phyloP scores from a whole-genome alignment of 31 red algal species.

The Porphyra umbilicalis region DNA sequence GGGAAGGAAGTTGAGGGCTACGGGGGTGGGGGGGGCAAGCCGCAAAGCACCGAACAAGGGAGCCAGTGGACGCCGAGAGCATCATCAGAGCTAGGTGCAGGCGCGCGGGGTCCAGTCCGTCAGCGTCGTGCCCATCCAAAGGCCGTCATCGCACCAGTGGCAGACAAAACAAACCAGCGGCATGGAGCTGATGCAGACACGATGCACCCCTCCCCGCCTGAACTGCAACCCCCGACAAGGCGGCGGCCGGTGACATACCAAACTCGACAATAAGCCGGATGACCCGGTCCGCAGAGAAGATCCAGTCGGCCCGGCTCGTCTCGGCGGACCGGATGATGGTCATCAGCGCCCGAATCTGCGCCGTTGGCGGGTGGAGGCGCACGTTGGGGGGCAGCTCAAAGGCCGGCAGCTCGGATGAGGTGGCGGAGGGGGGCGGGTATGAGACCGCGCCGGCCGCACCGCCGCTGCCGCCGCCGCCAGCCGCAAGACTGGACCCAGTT shows the following conservation, averaged over 20 bases:
- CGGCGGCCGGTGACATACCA: neutral
- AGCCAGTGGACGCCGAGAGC: too few relatives aligned
- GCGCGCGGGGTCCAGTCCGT: too few relatives aligned
- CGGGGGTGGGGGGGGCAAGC: neutral
- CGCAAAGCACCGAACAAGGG: neutral
- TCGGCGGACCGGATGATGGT: slow-evolving; percentile 72
- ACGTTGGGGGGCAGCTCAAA: slow-evolving; percentile 4
- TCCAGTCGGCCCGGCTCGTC: slow-evolving; percentile 73
- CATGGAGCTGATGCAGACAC: too few relatives aligned
- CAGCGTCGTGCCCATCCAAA: too few relatives aligned
- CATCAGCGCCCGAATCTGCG: slow-evolving; percentile 79
- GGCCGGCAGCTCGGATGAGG: too few relatives aligned
- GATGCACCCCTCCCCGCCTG: slow-evolving; percentile 10
- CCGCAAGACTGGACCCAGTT: too few relatives aligned
- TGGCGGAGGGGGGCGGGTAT: too few relatives aligned
- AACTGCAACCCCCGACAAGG: slow-evolving; percentile 3
- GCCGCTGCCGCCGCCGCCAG: too few relatives aligned
- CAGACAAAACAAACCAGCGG: neutral
- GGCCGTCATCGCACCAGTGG: too few relatives aligned
- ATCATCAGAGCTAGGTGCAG: too few relatives aligned
- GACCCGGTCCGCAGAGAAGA: slow-evolving; percentile 89
- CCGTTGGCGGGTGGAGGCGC: slow-evolving; percentile 74
- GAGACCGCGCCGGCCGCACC: too few relatives aligned
- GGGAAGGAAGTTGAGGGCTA: slow-evolving; percentile 84
- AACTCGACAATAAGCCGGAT: slow-evolving; percentile 41